Evolutionary conservation across 352 stramenopile genomes (phyloP), one percentile per base, ranked within the genome.

Genomic region (Phytophthora capsici): DNA sequence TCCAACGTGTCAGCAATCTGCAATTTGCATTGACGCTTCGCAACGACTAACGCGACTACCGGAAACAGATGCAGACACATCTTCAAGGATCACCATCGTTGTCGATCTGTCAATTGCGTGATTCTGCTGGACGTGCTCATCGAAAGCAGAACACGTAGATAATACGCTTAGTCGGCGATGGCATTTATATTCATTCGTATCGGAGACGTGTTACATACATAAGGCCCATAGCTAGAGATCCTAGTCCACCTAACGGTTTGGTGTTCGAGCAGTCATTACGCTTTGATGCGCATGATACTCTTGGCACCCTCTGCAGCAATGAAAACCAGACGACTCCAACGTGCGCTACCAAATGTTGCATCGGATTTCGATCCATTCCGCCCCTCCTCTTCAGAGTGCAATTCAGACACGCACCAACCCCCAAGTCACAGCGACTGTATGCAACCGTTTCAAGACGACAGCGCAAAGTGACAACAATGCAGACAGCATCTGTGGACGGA

Each of bases 71-170:
- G 46, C 46, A 32, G 28, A 32, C 28, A 41, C 46, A 53, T 53
- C 46, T 53, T 53, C 46, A 52, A 38, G 45, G 45, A 52, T 52
- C 45, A 50, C 20, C 44, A 50, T 50, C 44, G 44, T 13, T 17
- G 7, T 50, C 22, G 44, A 34, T 37, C 25, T n/a, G 20, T 8
- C 17, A 4, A 36, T 32, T 23, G 28, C 22, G 22, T 50, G 44
- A 45, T 4, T 45, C 4, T 4, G 37, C 37, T 44, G 37, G 37
- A 44, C 37, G 8, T 16, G 38, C 38, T 45, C 38, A 45, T 13
- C 9, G 2, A 13, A 45, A 8, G 38, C 38, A 23, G 17, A 10
- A 45, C 13, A 44, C 8, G 37, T 17, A 44, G 6, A 22, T 22
- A 44, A 44, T 44, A 44, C 37, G 6, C 19, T 2, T 26, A 32